These are phyloP conservation scores for Yamadazyma membranifaciens DNA, from an alignment of 1,139 yeast genomes.

Conservation along the genomic window DNA sequence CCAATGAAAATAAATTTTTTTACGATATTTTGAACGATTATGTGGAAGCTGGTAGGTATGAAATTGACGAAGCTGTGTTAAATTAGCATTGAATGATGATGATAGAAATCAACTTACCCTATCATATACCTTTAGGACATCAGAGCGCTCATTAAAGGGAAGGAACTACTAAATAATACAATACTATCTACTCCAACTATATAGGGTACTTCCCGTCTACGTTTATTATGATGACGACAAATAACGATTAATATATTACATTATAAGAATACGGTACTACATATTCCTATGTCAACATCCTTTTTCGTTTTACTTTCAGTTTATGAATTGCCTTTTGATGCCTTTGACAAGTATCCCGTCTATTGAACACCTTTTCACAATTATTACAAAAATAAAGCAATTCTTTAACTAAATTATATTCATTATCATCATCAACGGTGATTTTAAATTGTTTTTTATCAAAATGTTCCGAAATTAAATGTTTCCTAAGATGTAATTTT, in stretches of 20 bases:
- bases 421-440: not conserved
- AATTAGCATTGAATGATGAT: not conserved
- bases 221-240: too few species aligned
- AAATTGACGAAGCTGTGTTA: conserved; percentile 11
- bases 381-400: conserved; percentile 17
- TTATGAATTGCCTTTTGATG: conserved; percentile 53
- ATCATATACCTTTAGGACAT: too few species aligned
- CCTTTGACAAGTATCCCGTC: conserved; percentile 54
- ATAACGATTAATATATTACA: too few species aligned
- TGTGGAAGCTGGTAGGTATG: conserved; percentile 6
- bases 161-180: too few species aligned
- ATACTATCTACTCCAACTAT: too few species aligned
- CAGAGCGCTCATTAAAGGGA: too few species aligned
- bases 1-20: conserved; percentile 5
- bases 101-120: too few species aligned
- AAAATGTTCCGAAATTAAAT: conserved; percentile 53
- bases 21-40: conserved; percentile 6
- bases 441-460: conserved; percentile 10
- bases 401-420: conserved; percentile 7
- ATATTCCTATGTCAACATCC: not conserved
- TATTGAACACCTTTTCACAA: conserved; percentile 51
- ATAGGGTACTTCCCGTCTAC: too few species aligned
- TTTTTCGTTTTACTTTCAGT: conserved; percentile 1
- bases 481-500: conserved; percentile 56
- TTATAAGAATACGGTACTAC: too few species aligned